These are phyloP conservation scores for Taxillus chinensis DNA, from an alignment of 164 flowering plant species.

Conservation along the genomic window DNA sequence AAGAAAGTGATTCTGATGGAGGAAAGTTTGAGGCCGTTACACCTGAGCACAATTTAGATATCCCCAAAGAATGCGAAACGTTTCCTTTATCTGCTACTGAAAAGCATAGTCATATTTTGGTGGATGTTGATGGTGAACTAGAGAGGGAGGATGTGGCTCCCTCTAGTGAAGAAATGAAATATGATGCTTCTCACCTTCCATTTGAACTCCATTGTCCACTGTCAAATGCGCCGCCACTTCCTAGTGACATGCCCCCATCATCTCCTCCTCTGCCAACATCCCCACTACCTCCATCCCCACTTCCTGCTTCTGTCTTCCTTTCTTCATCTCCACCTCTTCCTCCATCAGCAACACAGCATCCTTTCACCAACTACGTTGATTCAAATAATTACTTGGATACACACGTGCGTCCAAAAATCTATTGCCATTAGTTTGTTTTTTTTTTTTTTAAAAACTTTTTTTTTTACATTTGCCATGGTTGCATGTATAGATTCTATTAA, in stretches of 20 bases:
- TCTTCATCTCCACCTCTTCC: constrained; percentile 10
- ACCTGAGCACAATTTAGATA: constrained; percentile 51
- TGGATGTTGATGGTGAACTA: constrained; percentile 98
- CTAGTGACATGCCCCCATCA: constrained; percentile 45
- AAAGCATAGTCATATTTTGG: constrained; percentile 71
- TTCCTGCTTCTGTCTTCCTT: constrained; percentile 13
- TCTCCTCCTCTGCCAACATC: constrained; percentile 56
- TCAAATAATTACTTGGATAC: constrained; percentile 13
- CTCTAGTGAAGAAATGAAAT: constrained; percentile 38
- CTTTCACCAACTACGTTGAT: constrained; percentile 23
- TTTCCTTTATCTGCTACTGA: constrained; percentile 18
- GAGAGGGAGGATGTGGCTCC: constrained; percentile 99
- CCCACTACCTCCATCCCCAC: constrained; percentile 28
- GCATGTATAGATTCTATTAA: not conserved
- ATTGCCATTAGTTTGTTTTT: not conserved
- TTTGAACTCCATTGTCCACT: constrained; percentile 20
- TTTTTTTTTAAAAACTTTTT: not conserved
- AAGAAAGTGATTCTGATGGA: constrained; percentile 70
- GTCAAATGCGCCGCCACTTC: constrained; percentile 45
- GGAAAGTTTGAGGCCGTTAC: constrained; percentile 85
- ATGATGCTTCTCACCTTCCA: constrained; percentile 17
- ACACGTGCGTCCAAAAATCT: constrained; percentile 17
- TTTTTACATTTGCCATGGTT: not conserved
- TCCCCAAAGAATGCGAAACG: constrained; percentile 26
- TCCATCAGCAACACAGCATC: constrained; percentile 14